phyloP scores from a whole-genome alignment of 2,329 filamentous ascomycete genomes.

The Westerdykella aurantiaca region DNA sequence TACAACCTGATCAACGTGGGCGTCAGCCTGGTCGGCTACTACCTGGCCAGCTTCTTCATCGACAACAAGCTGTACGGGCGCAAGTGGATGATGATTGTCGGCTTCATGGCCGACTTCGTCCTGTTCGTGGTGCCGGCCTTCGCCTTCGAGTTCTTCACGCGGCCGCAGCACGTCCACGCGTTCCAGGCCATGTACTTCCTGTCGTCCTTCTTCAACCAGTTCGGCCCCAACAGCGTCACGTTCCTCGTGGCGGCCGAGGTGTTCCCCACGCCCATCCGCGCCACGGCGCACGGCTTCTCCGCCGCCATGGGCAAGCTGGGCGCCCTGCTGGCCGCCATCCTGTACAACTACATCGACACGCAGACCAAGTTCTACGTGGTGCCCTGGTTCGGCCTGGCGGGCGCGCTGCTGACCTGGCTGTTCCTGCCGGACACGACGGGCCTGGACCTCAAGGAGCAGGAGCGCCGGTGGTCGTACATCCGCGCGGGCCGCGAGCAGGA shows the following conservation, averaged over 20 bases:
- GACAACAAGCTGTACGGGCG: constrained; percentile 96
- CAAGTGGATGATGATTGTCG: constrained; percentile 48
- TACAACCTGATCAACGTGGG: constrained; percentile 91
- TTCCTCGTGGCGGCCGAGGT: constrained; percentile 95
- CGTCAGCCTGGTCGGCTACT: constrained; percentile 83
- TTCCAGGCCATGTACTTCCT: constrained; percentile 99
- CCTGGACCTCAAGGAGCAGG: constrained; percentile 93
- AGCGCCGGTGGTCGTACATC: constrained; percentile 87
- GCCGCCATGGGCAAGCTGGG: constrained; percentile 85
- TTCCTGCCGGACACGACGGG: constrained; percentile 97
- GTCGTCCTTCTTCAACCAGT: constrained; percentile 98
- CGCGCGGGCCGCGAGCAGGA: constrained; percentile 69
- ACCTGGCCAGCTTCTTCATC: constrained; percentile 79
- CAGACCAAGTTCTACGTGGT: constrained; percentile 86
- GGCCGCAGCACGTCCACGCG: constrained; percentile 63
- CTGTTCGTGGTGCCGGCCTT: constrained; percentile 70
- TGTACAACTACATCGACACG: constrained; percentile 91
- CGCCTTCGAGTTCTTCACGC: constrained; percentile 77
- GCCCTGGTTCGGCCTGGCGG: constrained; percentile 88
- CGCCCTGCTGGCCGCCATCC: constrained; percentile 75
- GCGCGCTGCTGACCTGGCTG: constrained; percentile 73
- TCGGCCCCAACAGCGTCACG: constrained; percentile 91
- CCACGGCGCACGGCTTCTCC: constrained; percentile 91
- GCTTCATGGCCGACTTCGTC: background rate
- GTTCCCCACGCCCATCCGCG: constrained; percentile 90